Percentiles rank a stretch among this genome's conserved stretches.
These are phyloP conservation scores for Gynostemma pentaphyllum DNA, from an alignment of 306 rosid genomes.

Conservation along the genomic window DNA sequence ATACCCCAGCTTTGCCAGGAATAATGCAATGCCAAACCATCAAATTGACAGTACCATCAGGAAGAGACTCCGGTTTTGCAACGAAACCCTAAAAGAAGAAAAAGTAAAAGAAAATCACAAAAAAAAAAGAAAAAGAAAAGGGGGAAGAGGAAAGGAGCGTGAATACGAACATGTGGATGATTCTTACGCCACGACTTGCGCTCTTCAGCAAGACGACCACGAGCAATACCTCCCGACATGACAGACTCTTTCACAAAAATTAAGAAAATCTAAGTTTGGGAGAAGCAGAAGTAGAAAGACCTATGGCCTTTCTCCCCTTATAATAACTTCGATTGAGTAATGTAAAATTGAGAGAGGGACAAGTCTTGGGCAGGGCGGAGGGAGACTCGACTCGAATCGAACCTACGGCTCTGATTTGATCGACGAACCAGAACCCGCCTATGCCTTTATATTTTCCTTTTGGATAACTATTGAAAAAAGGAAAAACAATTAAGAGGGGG, in stretches of 20 bases:
- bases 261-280: too few relatives aligned
- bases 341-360: too few relatives aligned
- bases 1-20: conserved; percentile 78
- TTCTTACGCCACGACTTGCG: conserved; percentile 92
- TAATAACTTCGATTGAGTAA: not conserved
- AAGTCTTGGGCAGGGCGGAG: not conserved
- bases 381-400: not conserved
- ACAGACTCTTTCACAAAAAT: conserved; percentile 6
- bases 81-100: conserved; percentile 66
- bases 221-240: conserved; percentile 65
- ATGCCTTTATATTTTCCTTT: not conserved
- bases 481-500: not conserved
- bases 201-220: conserved; percentile 89
- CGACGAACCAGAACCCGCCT: not conserved
- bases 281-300: not conserved
- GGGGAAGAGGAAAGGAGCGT: not conserved
- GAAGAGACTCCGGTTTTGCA: conserved; percentile 74
- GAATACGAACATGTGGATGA: conserved; percentile 78
- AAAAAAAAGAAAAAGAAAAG: not conserved
- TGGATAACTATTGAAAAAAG: not conserved
- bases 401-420: conserved; percentile 6
- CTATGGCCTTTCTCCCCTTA: not conserved
- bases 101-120: not conserved
- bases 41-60: conserved; percentile 80
- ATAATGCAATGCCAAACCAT: conserved; percentile 97